A percentile compares a stretch with the other conserved stretches of the same genome.
Conservation (phyloP, 495 filamentous ascomycete species). For the Hypoxylon crocopeplum region DNA sequence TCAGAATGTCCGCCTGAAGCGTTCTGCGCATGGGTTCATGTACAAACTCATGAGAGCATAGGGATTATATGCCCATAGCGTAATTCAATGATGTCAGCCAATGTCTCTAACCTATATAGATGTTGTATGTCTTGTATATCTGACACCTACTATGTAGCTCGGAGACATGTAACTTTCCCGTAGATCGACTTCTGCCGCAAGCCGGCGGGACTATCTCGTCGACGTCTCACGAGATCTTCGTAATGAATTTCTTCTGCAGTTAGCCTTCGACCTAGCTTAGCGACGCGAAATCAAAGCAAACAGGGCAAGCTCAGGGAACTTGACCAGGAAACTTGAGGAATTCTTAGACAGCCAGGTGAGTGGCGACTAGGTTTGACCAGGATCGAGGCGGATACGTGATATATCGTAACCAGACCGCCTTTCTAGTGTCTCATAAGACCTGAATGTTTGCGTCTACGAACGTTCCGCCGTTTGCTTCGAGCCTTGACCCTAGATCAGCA, state of each 20-base stretch:
- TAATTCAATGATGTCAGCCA: too few species aligned
- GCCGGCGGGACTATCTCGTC: conserved; percentile 5
- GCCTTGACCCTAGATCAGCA: neutral
- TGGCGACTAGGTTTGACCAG: neutral
- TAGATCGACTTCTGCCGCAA: conserved; percentile 5
- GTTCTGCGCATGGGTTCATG: too few species aligned
- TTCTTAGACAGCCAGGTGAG: neutral
- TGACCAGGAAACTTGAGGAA: neutral
- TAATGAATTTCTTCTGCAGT: neutral
- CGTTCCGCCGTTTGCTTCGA: conserved; percentile 13
- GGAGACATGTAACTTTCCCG: neutral
- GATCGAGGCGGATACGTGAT: conserved; percentile 1
- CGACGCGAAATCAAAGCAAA: conserved; percentile 11
- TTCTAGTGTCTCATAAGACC: conserved; percentile 5
- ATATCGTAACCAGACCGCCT: neutral
- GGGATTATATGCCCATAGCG: too few species aligned
- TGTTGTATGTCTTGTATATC: neutral
- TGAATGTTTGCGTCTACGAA: conserved; percentile 13
- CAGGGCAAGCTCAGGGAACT: neutral
- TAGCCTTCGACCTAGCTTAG: neutral
- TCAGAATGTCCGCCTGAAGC: neutral
- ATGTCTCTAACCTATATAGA: too few species aligned
- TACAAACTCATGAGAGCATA: too few species aligned
- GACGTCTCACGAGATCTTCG: conserved; percentile 8
- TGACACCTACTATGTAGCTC: neutral